Conservation (phyloP, 352 stramenopile genomes). For the Aphanomyces astaci region DNA sequence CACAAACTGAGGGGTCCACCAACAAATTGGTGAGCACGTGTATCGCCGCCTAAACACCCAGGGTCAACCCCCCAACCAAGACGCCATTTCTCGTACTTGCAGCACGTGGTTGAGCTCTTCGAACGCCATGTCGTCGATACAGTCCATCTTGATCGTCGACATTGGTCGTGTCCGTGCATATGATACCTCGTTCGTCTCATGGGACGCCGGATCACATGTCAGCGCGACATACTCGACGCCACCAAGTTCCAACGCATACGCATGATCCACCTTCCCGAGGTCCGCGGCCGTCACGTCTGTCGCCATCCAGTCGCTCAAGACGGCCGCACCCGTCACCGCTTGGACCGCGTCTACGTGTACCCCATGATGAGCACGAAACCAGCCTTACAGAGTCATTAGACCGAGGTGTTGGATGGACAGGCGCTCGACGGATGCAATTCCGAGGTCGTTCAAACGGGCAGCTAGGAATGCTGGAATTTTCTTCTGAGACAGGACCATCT, state of each 20-base stretch:
- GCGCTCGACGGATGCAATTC: background rate
- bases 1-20: background rate
- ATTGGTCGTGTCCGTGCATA: background rate
- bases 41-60: background rate
- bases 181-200: background rate
- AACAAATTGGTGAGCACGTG: slow-evolving; percentile 1
- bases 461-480: background rate
- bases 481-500: slow-evolving; percentile 11
- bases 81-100: background rate
- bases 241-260: background rate
- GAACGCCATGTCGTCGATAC: background rate
- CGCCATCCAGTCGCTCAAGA: slow-evolving; percentile 4
- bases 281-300: background rate
- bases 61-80: background rate
- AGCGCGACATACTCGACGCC: background rate
- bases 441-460: background rate
- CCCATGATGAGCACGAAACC: background rate
- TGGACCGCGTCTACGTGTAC: background rate
- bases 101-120: background rate
- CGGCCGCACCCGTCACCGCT: background rate
- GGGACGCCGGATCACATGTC: background rate
- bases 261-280: background rate
- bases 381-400: background rate
- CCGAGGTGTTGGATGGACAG: slow-evolving; percentile 7
- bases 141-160: background rate